A percentile compares a stretch with the other conserved stretches of the same genome.
Conservation (phyloP, 345 rosid species). For the Lepidium didymum region DNA sequence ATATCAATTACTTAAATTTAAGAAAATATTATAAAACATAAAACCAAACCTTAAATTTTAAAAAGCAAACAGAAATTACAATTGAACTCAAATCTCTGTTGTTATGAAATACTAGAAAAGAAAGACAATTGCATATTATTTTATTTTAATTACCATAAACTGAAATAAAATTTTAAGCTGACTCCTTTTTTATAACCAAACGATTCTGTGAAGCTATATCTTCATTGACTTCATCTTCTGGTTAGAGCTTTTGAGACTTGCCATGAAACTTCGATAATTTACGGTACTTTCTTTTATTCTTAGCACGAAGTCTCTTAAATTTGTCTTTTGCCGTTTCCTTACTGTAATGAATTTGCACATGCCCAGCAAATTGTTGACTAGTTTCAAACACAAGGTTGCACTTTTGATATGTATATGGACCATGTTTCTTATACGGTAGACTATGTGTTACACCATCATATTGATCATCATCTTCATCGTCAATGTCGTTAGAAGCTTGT, state of each 20-base stretch:
- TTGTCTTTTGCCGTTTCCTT: not conserved
- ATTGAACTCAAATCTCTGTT: not conserved
- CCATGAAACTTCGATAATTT: not conserved
- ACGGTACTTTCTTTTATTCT: not conserved
- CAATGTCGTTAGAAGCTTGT: not conserved
- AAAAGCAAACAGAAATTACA: too few species aligned
- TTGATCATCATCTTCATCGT: not conserved
- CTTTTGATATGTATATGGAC: constrained; percentile 7
- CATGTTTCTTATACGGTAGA: not conserved
- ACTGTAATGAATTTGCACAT: constrained; percentile 3
- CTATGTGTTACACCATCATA: constrained; percentile 16
- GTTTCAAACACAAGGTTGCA: not conserved
- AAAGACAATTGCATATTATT: not conserved
- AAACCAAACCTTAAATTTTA: too few species aligned
- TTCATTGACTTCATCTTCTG: not conserved
- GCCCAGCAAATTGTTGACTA: constrained; percentile 10
- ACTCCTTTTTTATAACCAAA: not conserved
- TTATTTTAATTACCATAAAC: not conserved
- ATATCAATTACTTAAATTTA: too few species aligned
- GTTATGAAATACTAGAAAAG: not conserved
- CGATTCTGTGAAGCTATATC: not conserved
- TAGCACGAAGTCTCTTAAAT: not conserved
- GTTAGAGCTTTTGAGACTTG: not conserved
- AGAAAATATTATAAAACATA: too few species aligned
- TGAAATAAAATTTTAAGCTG: not conserved